Percentiles rank a stretch among this genome's conserved stretches.
These are phyloP conservation scores for Tetrahymena thermophila DNA, from an alignment of 73 alveolate genomes.

Conservation along the genomic window DNA sequence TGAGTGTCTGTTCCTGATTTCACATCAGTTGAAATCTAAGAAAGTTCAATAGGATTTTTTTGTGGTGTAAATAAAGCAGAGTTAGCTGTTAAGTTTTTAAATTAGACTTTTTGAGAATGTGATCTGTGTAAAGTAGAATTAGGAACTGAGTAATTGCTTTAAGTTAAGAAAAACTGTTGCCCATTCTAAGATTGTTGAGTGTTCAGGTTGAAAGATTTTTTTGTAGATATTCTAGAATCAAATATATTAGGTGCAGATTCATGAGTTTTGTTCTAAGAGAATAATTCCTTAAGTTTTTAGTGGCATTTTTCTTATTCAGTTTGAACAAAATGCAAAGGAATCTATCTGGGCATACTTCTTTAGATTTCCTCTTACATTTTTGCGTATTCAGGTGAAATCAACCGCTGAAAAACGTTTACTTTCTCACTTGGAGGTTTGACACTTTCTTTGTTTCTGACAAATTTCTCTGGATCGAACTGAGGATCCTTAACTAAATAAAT, in stretches of 20 bases:
- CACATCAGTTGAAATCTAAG: not conserved
- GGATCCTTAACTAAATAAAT: not conserved
- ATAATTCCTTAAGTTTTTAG: not conserved
- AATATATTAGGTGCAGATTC: not conserved
- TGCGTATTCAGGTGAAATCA: not conserved
- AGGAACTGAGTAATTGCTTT: not conserved
- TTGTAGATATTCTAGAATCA: not conserved
- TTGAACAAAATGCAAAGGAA: not conserved
- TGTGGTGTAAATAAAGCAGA: not conserved
- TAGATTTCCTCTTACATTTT: not conserved
- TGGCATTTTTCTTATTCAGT: not conserved
- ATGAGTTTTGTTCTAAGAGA: not conserved
- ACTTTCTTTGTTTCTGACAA: not conserved
- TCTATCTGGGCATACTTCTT: not conserved
- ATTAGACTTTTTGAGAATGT: not conserved
- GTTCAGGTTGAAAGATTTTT: not conserved
- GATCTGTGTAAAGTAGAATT: not conserved
- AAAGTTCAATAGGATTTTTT: not conserved
- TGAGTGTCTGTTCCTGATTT: not conserved
- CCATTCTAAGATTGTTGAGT: not conserved
- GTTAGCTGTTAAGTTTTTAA: not conserved
- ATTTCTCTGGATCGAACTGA: not conserved
- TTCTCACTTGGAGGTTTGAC: not conserved
- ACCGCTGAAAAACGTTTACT: not conserved
- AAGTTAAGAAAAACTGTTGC: not conserved